Conservation (phyloP, 371 early-diverging fungal species). For the Actinomucor elegans region DNA sequence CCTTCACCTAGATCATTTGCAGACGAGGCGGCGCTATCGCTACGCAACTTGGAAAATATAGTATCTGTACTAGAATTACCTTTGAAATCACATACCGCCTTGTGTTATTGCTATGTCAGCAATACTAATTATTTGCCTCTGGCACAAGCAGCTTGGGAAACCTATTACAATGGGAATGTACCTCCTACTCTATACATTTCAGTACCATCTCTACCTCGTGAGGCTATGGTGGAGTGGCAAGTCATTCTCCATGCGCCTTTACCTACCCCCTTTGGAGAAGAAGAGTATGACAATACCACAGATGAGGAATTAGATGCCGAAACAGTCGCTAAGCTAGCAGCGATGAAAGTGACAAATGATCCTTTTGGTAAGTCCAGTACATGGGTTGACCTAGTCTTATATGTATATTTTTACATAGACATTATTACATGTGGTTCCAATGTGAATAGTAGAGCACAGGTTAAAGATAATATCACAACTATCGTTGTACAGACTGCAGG, state of each 20-base stretch:
- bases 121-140: conserved; percentile 26
- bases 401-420: no score
- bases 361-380: conserved; percentile 14
- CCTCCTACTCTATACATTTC: conserved; percentile 50
- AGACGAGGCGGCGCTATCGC: conserved; percentile 36
- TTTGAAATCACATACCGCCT: conserved; percentile 25
- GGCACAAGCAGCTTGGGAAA: conserved; percentile 39
- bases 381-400: not conserved
- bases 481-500: conserved; percentile 9
- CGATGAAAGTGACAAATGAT: not conserved
- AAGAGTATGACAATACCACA: conserved; percentile 30
- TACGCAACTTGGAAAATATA: conserved; percentile 49
- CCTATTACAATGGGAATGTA: conserved; percentile 12
- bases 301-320: conserved; percentile 35
- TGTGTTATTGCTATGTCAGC: conserved; percentile 52
- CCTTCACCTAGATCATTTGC: conserved; percentile 29
- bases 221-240: conserved; percentile 67
- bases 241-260: conserved; percentile 33
- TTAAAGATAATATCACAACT: not conserved
- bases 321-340: not conserved
- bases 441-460: not conserved
- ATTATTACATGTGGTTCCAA: no score
- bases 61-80: conserved; percentile 27
- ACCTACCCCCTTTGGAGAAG: conserved; percentile 9
- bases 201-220: conserved; percentile 62